Conservation (phyloP, 208 protist genomes). For the Trichomonas gallinae region DNA sequence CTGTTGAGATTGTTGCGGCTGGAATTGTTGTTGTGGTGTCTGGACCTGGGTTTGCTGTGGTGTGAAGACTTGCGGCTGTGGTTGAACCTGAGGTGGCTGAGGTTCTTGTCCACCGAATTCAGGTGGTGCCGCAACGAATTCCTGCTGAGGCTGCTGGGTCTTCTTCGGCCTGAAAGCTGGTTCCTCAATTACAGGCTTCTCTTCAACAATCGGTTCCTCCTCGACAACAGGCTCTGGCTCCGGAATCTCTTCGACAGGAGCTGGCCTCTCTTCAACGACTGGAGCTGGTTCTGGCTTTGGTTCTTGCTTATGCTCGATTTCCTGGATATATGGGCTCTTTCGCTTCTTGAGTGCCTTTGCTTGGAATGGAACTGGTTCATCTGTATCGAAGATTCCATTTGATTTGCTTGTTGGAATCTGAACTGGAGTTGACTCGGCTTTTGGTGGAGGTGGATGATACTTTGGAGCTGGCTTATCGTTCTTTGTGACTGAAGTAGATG, state of each 20-base stretch:
- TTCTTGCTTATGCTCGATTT: not conserved
- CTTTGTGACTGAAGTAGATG: not conserved
- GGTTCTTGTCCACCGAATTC: not conserved
- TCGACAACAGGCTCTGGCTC: not conserved
- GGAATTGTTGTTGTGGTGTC: not conserved
- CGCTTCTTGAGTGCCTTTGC: too few relatives aligned
- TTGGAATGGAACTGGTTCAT: too few relatives aligned
- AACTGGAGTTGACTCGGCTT: not conserved
- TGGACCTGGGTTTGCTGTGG: too few relatives aligned
- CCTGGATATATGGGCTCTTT: too few relatives aligned
- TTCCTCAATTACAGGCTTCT: too few relatives aligned
- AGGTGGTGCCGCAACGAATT: not conserved
- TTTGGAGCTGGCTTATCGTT: not conserved
- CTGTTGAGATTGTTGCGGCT: not conserved
- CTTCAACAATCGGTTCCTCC: not conserved
- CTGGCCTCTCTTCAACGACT: not conserved
- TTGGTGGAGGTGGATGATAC: not conserved
- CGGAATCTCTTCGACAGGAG: not conserved
- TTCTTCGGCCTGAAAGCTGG: not conserved
- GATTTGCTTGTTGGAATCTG: too few relatives aligned
- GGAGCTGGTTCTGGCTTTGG: not conserved
- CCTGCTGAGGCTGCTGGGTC: not conserved
- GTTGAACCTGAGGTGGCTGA: not conserved
- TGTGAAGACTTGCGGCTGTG: not conserved
- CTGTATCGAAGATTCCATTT: too few relatives aligned